Conservation (phyloP, 192 early-diverging fungal species). For the Chytriomyces sp. region DNA sequence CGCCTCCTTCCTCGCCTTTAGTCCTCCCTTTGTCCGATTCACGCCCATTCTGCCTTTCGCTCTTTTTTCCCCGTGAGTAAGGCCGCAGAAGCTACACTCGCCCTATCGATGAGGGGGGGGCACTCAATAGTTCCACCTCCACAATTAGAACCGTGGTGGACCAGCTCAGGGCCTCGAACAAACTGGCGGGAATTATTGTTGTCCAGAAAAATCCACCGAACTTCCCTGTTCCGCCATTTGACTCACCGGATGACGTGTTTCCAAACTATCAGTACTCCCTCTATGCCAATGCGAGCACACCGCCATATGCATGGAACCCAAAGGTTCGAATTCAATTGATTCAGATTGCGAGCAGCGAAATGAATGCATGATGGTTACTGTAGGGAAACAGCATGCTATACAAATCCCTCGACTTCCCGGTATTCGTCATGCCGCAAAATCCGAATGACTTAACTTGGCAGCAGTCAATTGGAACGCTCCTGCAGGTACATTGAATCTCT, state of each 20-base stretch:
- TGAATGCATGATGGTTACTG: neutral
- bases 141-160: slow-evolving; percentile 50
- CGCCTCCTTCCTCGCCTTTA: slow-evolving; percentile 44
- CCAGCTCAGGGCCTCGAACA: slow-evolving; percentile 45
- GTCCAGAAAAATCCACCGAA: slow-evolving; percentile 21
- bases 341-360: neutral
- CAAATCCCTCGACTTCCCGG: slow-evolving; percentile 63
- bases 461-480: slow-evolving; percentile 48
- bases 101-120: neutral
- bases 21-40: slow-evolving; percentile 45
- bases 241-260: slow-evolving; percentile 64
- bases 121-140: neutral
- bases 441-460: slow-evolving; percentile 16
- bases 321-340: slow-evolving; percentile 41
- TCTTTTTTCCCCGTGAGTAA: slow-evolving; percentile 58
- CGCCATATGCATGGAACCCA: slow-evolving; percentile 70
- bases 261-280: slow-evolving; percentile 74
- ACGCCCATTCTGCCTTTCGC: slow-evolving; percentile 65
- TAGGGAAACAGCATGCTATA: slow-evolving; percentile 65
- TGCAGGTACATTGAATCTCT: slow-evolving; percentile 36
- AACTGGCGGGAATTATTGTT: slow-evolving; percentile 61
- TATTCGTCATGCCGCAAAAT: slow-evolving; percentile 52
- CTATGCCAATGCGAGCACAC: slow-evolving; percentile 51
- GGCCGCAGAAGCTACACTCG: too few species aligned
- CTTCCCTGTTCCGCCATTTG: slow-evolving; percentile 37